A percentile compares a stretch with the other conserved stretches of the same genome.
These are phyloP conservation scores for Mycena amicta DNA, from an alignment of 768 basidiomycete species.

Conservation along the genomic window DNA sequence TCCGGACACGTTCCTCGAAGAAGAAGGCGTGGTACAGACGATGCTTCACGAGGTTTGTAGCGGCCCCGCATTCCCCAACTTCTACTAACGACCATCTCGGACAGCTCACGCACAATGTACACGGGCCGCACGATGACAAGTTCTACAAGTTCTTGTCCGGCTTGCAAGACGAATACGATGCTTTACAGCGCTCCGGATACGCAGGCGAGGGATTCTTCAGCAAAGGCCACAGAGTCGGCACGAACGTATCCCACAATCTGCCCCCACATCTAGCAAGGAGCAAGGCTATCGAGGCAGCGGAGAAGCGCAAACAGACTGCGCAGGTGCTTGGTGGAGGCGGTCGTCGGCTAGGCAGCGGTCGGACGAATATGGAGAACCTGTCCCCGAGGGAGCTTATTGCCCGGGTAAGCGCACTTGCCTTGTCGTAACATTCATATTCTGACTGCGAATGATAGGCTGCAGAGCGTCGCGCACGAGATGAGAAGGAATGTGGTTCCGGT, in stretches of 20 bases:
- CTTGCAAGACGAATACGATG: conserved; percentile 85
- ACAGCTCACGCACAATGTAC: conserved; percentile 86
- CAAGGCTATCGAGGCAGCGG: conserved; percentile 79
- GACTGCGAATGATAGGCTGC: conserved; percentile 78
- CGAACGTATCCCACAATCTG: conserved; percentile 64
- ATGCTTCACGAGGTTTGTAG: conserved; percentile 85
- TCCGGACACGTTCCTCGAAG: conserved; percentile 71
- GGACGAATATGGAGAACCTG: conserved; percentile 40
- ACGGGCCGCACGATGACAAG: conserved; percentile 86
- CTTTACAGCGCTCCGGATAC: conserved; percentile 78
- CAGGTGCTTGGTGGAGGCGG: conserved; percentile 47
- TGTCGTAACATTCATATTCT: background rate
- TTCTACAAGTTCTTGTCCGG: conserved; percentile 75
- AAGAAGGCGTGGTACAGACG: conserved; percentile 74
- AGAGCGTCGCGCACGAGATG: conserved; percentile 73
- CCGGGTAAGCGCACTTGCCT: conserved; percentile 44
- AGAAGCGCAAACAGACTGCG: conserved; percentile 59
- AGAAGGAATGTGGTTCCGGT: conserved; percentile 73
- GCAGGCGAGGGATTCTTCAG: conserved; percentile 90
- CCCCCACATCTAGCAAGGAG: conserved; percentile 64
- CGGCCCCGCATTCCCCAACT: background rate
- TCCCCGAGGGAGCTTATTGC: conserved; percentile 75
- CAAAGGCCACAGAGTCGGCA: conserved; percentile 72
- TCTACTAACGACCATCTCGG: background rate
- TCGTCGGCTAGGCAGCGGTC: conserved; percentile 61